Base-by-base conservation (phyloP, 345 rosid genomes). In the Hypericum androsaemum region DNA sequence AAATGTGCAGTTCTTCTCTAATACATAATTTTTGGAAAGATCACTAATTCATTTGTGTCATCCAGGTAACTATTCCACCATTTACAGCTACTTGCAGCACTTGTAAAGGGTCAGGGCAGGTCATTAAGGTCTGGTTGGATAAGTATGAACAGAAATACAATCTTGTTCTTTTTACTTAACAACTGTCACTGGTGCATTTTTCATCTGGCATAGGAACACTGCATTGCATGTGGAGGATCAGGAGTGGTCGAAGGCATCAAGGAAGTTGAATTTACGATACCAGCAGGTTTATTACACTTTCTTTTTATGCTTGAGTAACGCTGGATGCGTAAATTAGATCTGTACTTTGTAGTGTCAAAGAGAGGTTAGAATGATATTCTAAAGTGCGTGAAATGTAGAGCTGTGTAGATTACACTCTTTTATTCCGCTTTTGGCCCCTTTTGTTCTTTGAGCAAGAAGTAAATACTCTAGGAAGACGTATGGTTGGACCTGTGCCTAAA, bases 41-140 rank as follows among this genome's bases (percentile, higher is more conserved):
- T n/a, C 32, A 22, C 32, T 22, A 22, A 22, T 22, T 56, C 38
- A 52, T 52, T n/a, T 62, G 60, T 57, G 52, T 69, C 49, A 60
- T 50, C 47, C 75, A 90, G 98, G 77, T 90, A 44, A 87, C 95
- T 15, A 60, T 87, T 71, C 96, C 98, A 74, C 98, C 96, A 45
- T 90, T 90, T 74, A 82, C 86, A 50, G 64, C 98, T 66, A 71
- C 79, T 50, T 87, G 98, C 67, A 71, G 68, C 64, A 66, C 76
- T 35, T 90, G 96, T 69, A 81, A 75, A 52, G 98, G 98, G 56
- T 64, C 71, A 3, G 92, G 95, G 57, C 70, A 61, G 47, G 61
- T 82, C 57, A 71, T 87, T 45, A 71, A 82, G 98, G 98, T 90
- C 57, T 50, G 67, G 51, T 49, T 41, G 47, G 56, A 62, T 63